These are phyloP conservation scores for Royoungia palumana DNA, from an alignment of 768 basidiomycete genomes.

Conservation along the genomic window DNA sequence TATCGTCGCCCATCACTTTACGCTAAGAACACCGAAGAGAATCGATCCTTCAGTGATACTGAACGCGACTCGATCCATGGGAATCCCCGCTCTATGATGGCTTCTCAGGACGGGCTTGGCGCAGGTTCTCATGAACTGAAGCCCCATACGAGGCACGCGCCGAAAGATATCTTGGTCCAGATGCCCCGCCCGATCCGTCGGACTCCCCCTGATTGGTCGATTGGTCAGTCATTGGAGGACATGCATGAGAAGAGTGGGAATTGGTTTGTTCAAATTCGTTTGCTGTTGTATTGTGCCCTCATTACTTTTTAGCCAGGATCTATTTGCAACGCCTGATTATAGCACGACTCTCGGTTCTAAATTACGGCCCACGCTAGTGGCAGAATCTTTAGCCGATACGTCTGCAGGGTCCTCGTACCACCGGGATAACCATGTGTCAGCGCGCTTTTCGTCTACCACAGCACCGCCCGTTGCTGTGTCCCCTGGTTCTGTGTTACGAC, in stretches of 20 bases:
- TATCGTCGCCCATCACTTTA: constrained; percentile 1
- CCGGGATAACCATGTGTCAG: background rate
- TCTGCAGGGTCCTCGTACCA: background rate
- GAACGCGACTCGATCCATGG: background rate
- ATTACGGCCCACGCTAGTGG: background rate
- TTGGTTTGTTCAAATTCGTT: constrained; percentile 7
- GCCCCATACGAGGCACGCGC: constrained; percentile 2
- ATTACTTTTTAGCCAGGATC: constrained; percentile 6
- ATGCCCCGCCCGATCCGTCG: background rate
- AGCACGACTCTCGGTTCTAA: background rate
- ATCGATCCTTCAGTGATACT: background rate
- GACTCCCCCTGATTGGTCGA: background rate
- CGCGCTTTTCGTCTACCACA: background rate
- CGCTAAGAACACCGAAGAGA: background rate
- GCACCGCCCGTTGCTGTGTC: constrained; percentile 4
- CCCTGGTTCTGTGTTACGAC: background rate
- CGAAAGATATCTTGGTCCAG: background rate
- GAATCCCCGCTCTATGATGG: too few relatives aligned
- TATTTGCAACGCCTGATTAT: background rate
- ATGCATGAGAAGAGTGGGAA: background rate
- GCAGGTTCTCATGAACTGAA: constrained; percentile 11
- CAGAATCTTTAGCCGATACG: background rate
- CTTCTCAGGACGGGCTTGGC: background rate
- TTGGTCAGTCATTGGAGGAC: background rate
- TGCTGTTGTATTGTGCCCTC: background rate